phyloP scores from a whole-genome alignment of 1,139 yeast species.

The Taiozyma onychis region DNA sequence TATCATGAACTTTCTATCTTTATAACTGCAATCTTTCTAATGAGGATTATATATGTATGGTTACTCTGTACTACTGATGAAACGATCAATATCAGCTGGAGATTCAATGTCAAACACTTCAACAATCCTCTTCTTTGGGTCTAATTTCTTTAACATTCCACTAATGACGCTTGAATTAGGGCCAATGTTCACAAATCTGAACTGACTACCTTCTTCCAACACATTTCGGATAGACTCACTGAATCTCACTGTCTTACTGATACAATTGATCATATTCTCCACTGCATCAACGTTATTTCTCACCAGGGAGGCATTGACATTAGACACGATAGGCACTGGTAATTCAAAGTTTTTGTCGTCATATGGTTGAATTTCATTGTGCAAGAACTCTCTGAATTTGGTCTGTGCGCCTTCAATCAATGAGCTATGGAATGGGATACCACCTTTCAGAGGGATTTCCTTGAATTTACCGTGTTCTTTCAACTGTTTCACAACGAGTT shows the following conservation, averaged over 20 bases:
- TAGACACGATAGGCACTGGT: conserved; percentile 31
- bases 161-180: conserved; percentile 20
- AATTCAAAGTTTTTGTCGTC: conserved; percentile 10
- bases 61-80: not conserved
- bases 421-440: conserved; percentile 42
- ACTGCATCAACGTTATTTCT: conserved; percentile 23
- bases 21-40: not conserved
- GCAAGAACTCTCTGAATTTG: conserved; percentile 24
- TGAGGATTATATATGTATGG: not conserved
- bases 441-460: conserved; percentile 33
- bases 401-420: conserved; percentile 31
- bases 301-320: conserved; percentile 30
- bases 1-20: too few species aligned
- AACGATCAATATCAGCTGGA: conserved; percentile 2
- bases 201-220: not conserved
- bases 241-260: conserved; percentile 43
- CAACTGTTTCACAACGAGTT: conserved; percentile 19
- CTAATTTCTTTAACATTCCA: conserved; percentile 13
- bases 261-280: conserved; percentile 30
- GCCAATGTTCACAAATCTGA: conserved; percentile 18
- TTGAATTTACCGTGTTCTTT: conserved; percentile 25
- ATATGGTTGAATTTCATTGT: conserved; percentile 12
- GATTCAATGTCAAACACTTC: conserved; percentile 5
- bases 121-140: not conserved
- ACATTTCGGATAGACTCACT: conserved; percentile 28